phyloP scores from a whole-genome alignment of 2,329 filamentous ascomycete genomes.

The Hymenoscyphus albidus region DNA sequence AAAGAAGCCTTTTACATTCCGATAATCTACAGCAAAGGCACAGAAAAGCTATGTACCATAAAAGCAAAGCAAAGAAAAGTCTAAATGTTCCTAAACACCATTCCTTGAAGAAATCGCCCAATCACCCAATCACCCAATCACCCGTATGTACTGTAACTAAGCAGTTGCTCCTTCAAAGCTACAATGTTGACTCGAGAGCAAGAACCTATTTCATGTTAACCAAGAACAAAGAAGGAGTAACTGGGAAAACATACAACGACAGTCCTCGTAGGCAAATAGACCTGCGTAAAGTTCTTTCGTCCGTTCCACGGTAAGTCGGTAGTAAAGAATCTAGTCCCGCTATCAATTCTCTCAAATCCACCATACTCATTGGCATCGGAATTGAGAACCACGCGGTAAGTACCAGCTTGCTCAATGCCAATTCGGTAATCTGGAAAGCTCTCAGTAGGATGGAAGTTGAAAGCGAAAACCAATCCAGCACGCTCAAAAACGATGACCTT shows the following conservation, averaged over 20 bases:
- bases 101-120: background rate
- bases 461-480: conserved; percentile 84
- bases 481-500: conserved; percentile 96
- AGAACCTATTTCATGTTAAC: conserved; percentile 31
- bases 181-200: conserved; percentile 35
- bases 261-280: conserved; percentile 82
- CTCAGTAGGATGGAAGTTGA: conserved; percentile 86
- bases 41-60: background rate
- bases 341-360: conserved; percentile 72
- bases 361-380: conserved; percentile 75
- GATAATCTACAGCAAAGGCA: conserved; percentile 6
- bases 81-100: background rate
- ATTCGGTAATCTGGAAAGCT: conserved; percentile 93
- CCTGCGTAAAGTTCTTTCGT: conserved; percentile 83
- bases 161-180: background rate
- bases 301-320: conserved; percentile 87
- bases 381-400: conserved; percentile 82
- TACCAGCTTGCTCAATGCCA: conserved; percentile 78
- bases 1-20: background rate
- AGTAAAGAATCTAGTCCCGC: conserved; percentile 85
- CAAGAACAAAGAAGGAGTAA: background rate
- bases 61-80: background rate
- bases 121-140: background rate
- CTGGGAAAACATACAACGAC: conserved; percentile 62
- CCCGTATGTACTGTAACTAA: background rate